phyloP scores from a whole-genome alignment of 2,329 filamentous ascomycete genomes.

The Shiraia bambusicola region DNA sequence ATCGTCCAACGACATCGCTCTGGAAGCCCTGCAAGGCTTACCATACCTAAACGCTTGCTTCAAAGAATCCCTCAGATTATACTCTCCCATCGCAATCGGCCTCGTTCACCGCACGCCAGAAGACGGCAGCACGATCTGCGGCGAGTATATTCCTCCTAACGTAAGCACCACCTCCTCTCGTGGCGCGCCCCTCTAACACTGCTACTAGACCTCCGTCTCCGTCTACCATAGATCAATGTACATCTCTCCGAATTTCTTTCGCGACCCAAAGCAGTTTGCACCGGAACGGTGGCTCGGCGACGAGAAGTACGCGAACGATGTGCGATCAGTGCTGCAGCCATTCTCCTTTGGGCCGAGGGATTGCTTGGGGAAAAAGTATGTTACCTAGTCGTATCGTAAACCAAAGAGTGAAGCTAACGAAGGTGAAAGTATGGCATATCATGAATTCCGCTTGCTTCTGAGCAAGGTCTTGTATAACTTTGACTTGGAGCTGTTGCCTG shows the following conservation, averaged over 20 bases:
- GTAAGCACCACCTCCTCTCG: no score
- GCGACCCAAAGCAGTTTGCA: constrained; percentile 18
- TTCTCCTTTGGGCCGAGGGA: constrained; percentile 23
- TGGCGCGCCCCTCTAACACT: no score
- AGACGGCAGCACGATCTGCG: constrained; percentile 36
- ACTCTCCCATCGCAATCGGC: constrained; percentile 41
- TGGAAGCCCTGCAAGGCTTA: constrained; percentile 33
- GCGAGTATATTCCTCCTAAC: constrained; percentile 28
- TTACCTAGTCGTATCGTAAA: neutral
- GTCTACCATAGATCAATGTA: constrained; percentile 9
- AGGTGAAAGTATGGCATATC: constrained; percentile 21
- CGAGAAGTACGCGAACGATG: constrained; percentile 12
- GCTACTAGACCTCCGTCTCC: constrained; percentile 11
- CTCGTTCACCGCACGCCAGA: constrained; percentile 28
- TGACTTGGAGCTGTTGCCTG: constrained; percentile 9
- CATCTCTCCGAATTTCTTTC: constrained; percentile 17
- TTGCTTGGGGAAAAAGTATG: constrained; percentile 33
- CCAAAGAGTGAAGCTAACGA: neutral
- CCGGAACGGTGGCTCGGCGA: constrained; percentile 35
- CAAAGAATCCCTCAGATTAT: constrained; percentile 33
- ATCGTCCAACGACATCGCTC: constrained; percentile 12
- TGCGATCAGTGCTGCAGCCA: constrained; percentile 15
- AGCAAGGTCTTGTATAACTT: constrained; percentile 18
- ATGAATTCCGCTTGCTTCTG: constrained; percentile 25
- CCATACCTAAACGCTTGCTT: constrained; percentile 38